phyloP scores from a whole-genome alignment of 139 green algal species.

The Spirogloea muscicola region DNA sequence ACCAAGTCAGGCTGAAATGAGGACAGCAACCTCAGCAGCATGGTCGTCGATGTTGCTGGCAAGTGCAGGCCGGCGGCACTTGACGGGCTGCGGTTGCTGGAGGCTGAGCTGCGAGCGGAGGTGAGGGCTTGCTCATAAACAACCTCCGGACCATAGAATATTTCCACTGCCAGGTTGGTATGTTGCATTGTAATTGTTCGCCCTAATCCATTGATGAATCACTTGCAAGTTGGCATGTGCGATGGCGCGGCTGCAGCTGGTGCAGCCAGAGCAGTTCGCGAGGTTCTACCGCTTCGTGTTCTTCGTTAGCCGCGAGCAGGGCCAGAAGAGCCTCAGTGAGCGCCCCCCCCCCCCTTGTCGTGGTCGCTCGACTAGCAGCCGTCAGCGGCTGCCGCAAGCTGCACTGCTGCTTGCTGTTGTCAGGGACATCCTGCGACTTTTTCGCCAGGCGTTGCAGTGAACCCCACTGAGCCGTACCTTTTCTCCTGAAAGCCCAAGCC shows the following conservation, averaged over 20 bases:
- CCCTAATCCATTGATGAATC: not conserved
- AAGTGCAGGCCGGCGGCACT: slow-evolving; percentile 7
- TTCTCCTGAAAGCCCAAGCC: no score
- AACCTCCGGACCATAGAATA: slow-evolving; percentile 1
- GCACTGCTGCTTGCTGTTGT: no score
- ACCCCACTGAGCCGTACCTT: no score
- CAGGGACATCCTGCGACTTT: no score
- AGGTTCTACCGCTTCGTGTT: slow-evolving; percentile 36
- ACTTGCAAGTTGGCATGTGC: not conserved
- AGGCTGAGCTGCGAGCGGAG: slow-evolving; percentile 15
- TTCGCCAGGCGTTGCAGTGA: no score
- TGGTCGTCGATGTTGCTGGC: no score
- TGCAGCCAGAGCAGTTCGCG: slow-evolving; percentile 16
- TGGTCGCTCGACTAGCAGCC: no score
- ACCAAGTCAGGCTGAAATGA: no score
- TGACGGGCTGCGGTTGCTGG: not conserved
- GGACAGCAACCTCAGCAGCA: no score
- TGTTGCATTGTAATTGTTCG: not conserved
- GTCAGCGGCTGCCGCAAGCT: no score
- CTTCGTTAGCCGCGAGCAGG: slow-evolving; percentile 10
- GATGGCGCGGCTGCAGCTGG: not conserved
- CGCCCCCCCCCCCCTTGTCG: no score
- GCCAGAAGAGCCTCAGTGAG: slow-evolving; percentile 32
- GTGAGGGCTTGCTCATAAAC: not conserved
- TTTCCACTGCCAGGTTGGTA: no score